These are phyloP conservation scores for Zasmidium cellare DNA, from an alignment of 2,329 filamentous ascomycete species.

Conservation along the genomic window DNA sequence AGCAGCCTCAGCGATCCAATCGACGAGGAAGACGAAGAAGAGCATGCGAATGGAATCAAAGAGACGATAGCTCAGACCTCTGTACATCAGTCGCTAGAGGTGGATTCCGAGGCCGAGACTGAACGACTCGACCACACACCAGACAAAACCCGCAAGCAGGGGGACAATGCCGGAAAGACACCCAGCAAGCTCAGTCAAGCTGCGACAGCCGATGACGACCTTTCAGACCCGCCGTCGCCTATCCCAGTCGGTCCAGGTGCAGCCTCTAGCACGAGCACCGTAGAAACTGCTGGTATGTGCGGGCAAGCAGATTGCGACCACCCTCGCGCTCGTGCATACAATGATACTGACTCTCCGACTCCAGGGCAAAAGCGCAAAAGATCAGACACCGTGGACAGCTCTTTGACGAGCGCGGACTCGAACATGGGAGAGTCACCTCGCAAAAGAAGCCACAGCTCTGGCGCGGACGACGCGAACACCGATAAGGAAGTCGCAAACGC, in stretches of 20 bases:
- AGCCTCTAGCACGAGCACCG: slow-evolving; percentile 34
- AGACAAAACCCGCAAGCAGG: slow-evolving; percentile 29
- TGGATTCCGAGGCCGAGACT: slow-evolving; percentile 86
- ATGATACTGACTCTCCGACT: background rate
- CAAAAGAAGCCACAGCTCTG: slow-evolving; percentile 32
- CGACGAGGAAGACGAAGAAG: slow-evolving; percentile 55
- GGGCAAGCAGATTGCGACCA: background rate
- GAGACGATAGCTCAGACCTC: slow-evolving; percentile 12
- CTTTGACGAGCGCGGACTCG: slow-evolving; percentile 38
- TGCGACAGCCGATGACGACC: slow-evolving; percentile 43
- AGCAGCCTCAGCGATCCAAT: slow-evolving; percentile 87
- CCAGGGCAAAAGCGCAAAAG: slow-evolving; percentile 47
- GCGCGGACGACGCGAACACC: slow-evolving; percentile 28
- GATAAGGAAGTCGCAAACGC: slow-evolving; percentile 26
- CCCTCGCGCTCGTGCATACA: background rate
- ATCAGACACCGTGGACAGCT: slow-evolving; percentile 40
- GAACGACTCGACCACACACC: slow-evolving; percentile 79
- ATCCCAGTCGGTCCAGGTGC: slow-evolving; percentile 28
- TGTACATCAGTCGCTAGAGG: slow-evolving; percentile 40
- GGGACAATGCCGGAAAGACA: slow-evolving; percentile 61
- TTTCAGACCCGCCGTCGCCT: slow-evolving; percentile 40
- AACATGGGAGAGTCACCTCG: slow-evolving; percentile 37
- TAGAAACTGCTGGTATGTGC: slow-evolving; percentile 27
- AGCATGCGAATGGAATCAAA: slow-evolving; percentile 13
- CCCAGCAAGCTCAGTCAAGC: slow-evolving; percentile 75